phyloP scores from a whole-genome alignment of 2,329 filamentous ascomycete genomes.

The Botrytis paeoniae region DNA sequence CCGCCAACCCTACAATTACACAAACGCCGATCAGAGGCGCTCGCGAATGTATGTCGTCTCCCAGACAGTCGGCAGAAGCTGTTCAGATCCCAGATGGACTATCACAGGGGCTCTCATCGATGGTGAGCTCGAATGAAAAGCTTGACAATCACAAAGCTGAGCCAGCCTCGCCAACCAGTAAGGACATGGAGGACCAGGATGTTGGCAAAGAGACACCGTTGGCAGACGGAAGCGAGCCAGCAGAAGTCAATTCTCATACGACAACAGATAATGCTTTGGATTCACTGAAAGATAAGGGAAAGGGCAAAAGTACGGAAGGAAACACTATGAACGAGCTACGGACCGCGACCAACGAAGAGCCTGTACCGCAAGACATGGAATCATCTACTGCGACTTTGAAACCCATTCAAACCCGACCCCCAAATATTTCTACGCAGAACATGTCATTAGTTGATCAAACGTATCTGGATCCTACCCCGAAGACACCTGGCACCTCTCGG shows the following conservation, averaged over 20 bases:
- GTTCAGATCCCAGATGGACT: slow-evolving; percentile 30
- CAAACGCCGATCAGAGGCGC: slow-evolving; percentile 33
- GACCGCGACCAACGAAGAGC: not conserved
- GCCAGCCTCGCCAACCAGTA: slow-evolving; percentile 13
- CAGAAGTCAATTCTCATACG: not conserved
- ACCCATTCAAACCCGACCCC: slow-evolving; percentile 25
- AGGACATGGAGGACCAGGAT: slow-evolving; percentile 16
- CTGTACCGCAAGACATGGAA: slow-evolving; percentile 34
- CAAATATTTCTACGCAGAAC: slow-evolving; percentile 19
- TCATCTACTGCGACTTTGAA: slow-evolving; percentile 39
- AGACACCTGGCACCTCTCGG: slow-evolving; percentile 43
- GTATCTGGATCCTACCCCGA: slow-evolving; percentile 50
- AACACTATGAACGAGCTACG: not conserved
- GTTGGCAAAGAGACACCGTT: slow-evolving; percentile 7
- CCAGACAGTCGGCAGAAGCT: slow-evolving; percentile 32
- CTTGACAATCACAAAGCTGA: slow-evolving; percentile 6
- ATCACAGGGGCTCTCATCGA: slow-evolving; percentile 17
- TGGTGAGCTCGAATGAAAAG: slow-evolving; percentile 13
- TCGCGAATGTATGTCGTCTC: slow-evolving; percentile 38
- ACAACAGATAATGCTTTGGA: slow-evolving; percentile 11
- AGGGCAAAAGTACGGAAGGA: slow-evolving; percentile 8
- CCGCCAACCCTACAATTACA: slow-evolving; percentile 31
- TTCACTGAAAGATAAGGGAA: not conserved
- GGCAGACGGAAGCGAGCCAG: slow-evolving; percentile 9
- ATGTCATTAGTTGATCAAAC: slow-evolving; percentile 32